Percentiles rank a stretch among this genome's conserved stretches.
These are phyloP conservation scores for Pestalotiopsis sp. DNA, from an alignment of 2,329 filamentous ascomycete genomes.

Conservation along the genomic window DNA sequence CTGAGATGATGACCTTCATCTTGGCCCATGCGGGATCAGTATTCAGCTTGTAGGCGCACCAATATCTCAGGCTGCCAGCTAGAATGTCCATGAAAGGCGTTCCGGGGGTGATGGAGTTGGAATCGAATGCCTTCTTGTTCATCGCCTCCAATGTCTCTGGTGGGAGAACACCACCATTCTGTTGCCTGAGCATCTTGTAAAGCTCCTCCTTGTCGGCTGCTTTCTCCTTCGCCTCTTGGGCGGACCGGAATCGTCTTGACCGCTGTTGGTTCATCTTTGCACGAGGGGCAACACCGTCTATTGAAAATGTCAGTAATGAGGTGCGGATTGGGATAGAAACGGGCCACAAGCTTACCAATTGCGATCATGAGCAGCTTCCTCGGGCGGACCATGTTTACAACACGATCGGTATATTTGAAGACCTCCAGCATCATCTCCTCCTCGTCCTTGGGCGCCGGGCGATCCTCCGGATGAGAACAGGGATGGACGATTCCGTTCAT, in stretches of 20 bases:
- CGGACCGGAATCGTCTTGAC: slow-evolving; percentile 90
- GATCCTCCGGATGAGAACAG: slow-evolving; percentile 95
- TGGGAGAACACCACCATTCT: slow-evolving; percentile 68
- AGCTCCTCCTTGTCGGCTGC: slow-evolving; percentile 89
- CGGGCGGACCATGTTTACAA: slow-evolving; percentile 97
- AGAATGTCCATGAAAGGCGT: slow-evolving; percentile 99
- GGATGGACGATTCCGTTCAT: slow-evolving; percentile 99
- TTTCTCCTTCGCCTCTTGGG: slow-evolving; percentile 92
- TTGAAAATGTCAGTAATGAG: slow-evolving; percentile 15
- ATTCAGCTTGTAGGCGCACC: slow-evolving; percentile 97
- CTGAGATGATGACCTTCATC: slow-evolving; percentile 96
- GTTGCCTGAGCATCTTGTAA: slow-evolving; percentile 78
- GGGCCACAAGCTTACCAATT: slow-evolving; percentile 65
- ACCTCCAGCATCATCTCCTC: slow-evolving; percentile 99
- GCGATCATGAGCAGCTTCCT: slow-evolving; percentile 97
- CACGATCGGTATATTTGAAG: slow-evolving; percentile 97
- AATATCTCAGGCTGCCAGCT: slow-evolving; percentile 87
- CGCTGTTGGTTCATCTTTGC: slow-evolving; percentile 99
- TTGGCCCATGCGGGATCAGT: slow-evolving; percentile 95
- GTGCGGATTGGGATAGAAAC: slow-evolving; percentile 19
- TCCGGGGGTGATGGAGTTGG: slow-evolving; percentile 85
- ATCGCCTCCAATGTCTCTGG: slow-evolving; percentile 63
- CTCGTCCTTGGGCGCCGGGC: slow-evolving; percentile 87
- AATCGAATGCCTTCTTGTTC: slow-evolving; percentile 91
- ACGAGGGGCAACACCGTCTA: slow-evolving; percentile 93